Evolutionary conservation across 2,329 filamentous ascomycete genomes (phyloP), one percentile per base, ranked within the genome.

Genomic region (Dactylellina parvicollis): DNA sequence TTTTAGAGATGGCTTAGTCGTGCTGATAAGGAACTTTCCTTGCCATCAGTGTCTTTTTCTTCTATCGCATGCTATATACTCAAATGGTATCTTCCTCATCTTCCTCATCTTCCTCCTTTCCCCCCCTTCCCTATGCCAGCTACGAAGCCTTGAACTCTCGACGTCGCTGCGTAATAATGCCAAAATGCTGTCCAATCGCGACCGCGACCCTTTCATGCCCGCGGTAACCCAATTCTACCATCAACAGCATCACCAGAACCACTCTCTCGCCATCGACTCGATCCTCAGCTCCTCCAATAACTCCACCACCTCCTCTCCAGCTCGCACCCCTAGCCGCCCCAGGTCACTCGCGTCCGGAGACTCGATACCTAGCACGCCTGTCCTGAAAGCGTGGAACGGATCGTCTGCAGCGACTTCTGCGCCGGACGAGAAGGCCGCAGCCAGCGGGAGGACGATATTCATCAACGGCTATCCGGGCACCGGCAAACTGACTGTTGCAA

Each of bases 401-500:
- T 61, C 60, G 5, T 59, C 67, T 34, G 61, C 49, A 28, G 34
- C 42, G 28, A 14, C 50, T 44, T 42, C 67, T n/a, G 46, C 56
- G 22, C 28, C 24, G 4, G 69, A 73, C 22, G 61, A 73, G 47
- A 57, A 36, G 36, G 34, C 26, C 20, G 54, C 54, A 61, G 46
- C 47, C 34, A 38, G 34, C 12, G 69, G 60, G 36, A 40, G 69
- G 30, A 73, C 69, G 3, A 76, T 80, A 42, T 80, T 79, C 76
- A 79, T 80, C 71, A 79, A 80, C 64, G 79, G 79, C 40, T 79
- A 79, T 59, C 78, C 79, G 9, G 79, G 77, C 28, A 76, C 79
- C 24, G 79, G 79, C 50, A 80, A 80, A 65, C 75, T 79, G 26
- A 79, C 79, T 4, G 67, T 80, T 18, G 79, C 79, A 0, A 77